Percentiles rank a stretch among this genome's conserved stretches.
Evolutionary conservation across 106 monocot species (phyloP).

Genomic region (Hemerocallis citrina): DNA sequence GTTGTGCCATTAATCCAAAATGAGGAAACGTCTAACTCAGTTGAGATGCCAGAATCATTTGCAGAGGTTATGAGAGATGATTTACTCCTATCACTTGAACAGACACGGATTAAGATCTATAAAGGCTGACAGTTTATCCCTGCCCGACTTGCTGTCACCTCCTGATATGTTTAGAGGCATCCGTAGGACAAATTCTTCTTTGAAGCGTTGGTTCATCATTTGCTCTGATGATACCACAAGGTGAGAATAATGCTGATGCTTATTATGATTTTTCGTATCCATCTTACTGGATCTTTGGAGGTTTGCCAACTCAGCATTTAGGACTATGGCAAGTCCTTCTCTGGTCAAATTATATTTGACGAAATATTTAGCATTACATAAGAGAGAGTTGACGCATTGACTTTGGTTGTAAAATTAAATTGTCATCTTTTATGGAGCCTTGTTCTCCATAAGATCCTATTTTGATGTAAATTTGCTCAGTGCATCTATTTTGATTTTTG

Average conservation of each 20-base stretch:
- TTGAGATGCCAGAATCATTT: conserved; percentile 41
- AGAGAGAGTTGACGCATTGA: no score
- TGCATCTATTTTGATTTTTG: neutral
- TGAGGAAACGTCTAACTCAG: neutral
- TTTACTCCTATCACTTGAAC: conserved; percentile 54
- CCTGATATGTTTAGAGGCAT: conserved; percentile 77
- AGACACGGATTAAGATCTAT: conserved; percentile 28
- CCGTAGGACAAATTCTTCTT: conserved; percentile 60
- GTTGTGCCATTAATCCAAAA: neutral
- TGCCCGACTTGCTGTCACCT: conserved; percentile 57
- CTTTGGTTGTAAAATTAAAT: no score
- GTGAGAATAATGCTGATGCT: conserved; percentile 28
- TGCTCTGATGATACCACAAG: conserved; percentile 65
- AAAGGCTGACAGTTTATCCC: conserved; percentile 42
- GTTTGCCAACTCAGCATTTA: no score
- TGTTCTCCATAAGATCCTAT: no score
- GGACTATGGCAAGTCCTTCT: no score
- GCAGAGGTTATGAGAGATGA: conserved; percentile 36
- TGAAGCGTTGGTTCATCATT: conserved; percentile 78
- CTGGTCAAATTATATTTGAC: no score
- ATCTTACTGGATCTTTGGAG: no score
- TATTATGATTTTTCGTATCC: neutral
- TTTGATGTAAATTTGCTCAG: no score
- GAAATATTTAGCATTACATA: no score
- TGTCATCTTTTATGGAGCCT: no score